A percentile compares a stretch with the other conserved stretches of the same genome.
Conservation (phyloP, 2,329 filamentous ascomycete species). For the Verticillium tricorpus region DNA sequence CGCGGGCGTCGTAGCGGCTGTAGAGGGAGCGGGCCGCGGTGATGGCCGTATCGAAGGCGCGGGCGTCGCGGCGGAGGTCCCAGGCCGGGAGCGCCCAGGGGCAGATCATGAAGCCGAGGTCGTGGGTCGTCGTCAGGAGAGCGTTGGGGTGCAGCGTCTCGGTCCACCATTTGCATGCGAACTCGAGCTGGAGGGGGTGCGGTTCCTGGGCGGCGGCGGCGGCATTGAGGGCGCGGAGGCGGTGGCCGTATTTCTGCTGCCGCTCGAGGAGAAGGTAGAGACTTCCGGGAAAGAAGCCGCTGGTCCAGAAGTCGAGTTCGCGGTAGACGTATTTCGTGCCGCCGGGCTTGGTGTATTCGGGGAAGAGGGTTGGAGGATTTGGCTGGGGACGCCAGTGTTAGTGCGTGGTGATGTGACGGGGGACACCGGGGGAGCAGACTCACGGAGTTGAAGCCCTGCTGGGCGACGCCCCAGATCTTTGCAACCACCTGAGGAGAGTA, state of each 20-base stretch:
- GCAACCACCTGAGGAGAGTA: constrained; percentile 1
- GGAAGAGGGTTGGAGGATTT: constrained; percentile 19
- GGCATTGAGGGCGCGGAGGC: neutral
- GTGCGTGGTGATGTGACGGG: neutral
- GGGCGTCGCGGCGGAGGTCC: constrained; percentile 31
- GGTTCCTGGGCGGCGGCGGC: constrained; percentile 5
- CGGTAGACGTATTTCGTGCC: constrained; percentile 32
- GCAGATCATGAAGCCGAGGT: constrained; percentile 38
- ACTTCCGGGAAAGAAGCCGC: constrained; percentile 41
- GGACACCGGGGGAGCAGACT: neutral
- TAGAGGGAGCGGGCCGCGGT: constrained; percentile 30
- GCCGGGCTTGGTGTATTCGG: constrained; percentile 33
- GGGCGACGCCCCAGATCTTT: constrained; percentile 11
- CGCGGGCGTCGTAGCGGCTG: constrained; percentile 26
- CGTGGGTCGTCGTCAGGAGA: constrained; percentile 29
- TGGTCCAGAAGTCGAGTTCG: constrained; percentile 39
- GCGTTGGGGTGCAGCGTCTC: constrained; percentile 29
- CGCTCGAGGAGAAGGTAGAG: constrained; percentile 35
- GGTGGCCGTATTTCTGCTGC: constrained; percentile 18
- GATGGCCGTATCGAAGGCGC: constrained; percentile 27
- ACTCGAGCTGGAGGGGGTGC: constrained; percentile 22
- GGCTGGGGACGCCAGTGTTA: neutral
- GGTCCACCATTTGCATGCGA: constrained; percentile 37
- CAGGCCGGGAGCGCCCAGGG: constrained; percentile 32
- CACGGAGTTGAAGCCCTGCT: constrained; percentile 7